phyloP scores from a whole-genome alignment of 2,329 filamentous ascomycete genomes.

The Diaporthe vexans region DNA sequence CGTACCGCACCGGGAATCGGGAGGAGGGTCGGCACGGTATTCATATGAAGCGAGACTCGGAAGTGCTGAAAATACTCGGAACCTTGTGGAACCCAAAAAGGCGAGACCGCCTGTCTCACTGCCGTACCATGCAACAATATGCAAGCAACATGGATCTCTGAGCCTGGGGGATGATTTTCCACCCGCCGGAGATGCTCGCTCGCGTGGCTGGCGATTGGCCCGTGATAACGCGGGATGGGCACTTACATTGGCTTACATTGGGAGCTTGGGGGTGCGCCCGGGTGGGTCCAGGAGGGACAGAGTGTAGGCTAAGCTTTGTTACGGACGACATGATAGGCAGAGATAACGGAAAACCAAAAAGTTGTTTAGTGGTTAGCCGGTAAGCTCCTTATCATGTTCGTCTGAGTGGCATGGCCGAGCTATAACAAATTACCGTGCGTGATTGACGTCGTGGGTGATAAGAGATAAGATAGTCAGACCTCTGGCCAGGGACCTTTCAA shows the following conservation, averaged over 20 bases:
- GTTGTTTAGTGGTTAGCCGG: not conserved
- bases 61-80: not conserved
- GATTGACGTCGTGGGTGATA: not conserved
- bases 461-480: not conserved
- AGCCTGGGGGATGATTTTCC: too few relatives aligned
- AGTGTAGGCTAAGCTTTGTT: not conserved
- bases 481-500: not conserved
- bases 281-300: not conserved
- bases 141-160: not conserved
- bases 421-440: not conserved
- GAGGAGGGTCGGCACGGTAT: not conserved
- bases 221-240: not conserved
- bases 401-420: not conserved
- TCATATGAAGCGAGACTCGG: not conserved
- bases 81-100: too few relatives aligned
- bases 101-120: not conserved
- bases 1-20: not conserved
- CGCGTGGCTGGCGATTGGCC: not conserved
- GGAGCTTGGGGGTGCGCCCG: not conserved
- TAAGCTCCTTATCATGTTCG: not conserved
- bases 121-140: not conserved
- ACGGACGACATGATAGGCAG: not conserved
- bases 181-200: too few relatives aligned
- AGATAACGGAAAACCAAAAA: not conserved
- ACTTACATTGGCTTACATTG: not conserved